Evolutionary conservation across 2,329 filamentous ascomycete species (phyloP).

Genomic region (Botryosphaeria dothidea): DNA sequence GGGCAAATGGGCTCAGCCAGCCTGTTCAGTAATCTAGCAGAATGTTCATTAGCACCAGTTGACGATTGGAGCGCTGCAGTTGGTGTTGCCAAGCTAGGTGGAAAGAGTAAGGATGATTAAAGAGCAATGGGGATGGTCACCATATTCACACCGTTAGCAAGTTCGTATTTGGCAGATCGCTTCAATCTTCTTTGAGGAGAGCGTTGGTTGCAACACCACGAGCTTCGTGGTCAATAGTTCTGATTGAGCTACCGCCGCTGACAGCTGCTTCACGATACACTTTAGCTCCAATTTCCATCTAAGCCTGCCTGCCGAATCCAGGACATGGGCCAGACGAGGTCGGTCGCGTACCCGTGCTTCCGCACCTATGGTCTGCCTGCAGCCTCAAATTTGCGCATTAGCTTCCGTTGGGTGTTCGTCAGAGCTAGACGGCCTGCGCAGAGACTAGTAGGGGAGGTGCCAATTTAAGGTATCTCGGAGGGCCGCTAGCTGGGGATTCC

Average conservation of each 20-base stretch:
- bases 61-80: too few species aligned
- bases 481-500: background rate
- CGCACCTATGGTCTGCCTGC: background rate
- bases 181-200: too few species aligned
- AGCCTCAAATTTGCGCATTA: slow-evolving; percentile 7
- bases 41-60: too few species aligned
- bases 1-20: background rate
- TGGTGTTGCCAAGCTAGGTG: too few species aligned
- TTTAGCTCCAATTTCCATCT: background rate
- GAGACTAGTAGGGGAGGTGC: background rate
- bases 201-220: too few species aligned
- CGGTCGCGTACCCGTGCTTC: background rate
- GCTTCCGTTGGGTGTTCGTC: background rate
- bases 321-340: background rate
- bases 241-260: background rate
- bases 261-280: background rate
- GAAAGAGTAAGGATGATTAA: too few species aligned
- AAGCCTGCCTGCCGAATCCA: background rate
- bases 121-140: too few species aligned
- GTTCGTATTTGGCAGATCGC: too few species aligned
- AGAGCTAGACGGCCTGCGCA: background rate
- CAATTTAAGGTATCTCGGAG: background rate
- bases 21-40: background rate
- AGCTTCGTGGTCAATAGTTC: too few species aligned
- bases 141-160: too few species aligned